A percentile compares a stretch with the other conserved stretches of the same genome.
These are phyloP conservation scores for Boletus vermiculosoides DNA, from an alignment of 768 basidiomycete species.

Conservation along the genomic window DNA sequence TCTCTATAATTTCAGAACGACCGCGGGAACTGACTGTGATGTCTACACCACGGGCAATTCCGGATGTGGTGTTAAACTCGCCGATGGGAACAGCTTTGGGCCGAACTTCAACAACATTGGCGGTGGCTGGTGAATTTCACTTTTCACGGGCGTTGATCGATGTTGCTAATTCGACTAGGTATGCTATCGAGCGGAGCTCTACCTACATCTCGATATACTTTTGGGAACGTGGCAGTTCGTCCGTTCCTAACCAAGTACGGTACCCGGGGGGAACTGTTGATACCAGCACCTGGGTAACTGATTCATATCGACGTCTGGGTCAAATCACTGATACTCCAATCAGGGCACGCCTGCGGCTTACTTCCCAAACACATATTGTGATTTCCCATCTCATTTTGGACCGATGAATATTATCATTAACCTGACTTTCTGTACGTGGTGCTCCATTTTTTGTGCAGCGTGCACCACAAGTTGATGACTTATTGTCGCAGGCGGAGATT, in stretches of 20 bases:
- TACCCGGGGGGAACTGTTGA: conserved; percentile 20
- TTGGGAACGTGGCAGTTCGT: conserved; percentile 38
- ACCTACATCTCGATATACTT: conserved; percentile 38
- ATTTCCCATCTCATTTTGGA: conserved; percentile 17
- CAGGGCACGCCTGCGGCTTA: conserved; percentile 19
- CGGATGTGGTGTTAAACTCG: conserved; percentile 34
- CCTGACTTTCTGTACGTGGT: conserved; percentile 19
- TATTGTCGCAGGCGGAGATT: conserved; percentile 26
- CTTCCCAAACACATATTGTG: conserved; percentile 12
- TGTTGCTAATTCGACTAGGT: conserved; percentile 23
- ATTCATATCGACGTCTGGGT: not conserved
- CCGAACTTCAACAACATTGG: conserved; percentile 36
- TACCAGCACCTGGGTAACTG: conserved; percentile 26
- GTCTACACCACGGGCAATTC: conserved; percentile 22
- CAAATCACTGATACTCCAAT: not conserved
- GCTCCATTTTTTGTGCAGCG: not conserved
- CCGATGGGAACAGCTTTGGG: conserved; percentile 34
- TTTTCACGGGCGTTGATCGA: not conserved
- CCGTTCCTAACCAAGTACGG: conserved; percentile 37
- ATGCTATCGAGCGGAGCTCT: conserved; percentile 33
- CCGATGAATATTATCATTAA: conserved; percentile 23
- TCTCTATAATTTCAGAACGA: conserved; percentile 10
- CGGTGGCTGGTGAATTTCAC: conserved; percentile 35
- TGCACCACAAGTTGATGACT: not conserved
- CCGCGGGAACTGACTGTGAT: conserved; percentile 25